Evolutionary conservation across 768 basidiomycete species (phyloP), one percentile per base, ranked within the genome.

Genomic region (Serpula lacrymans): DNA sequence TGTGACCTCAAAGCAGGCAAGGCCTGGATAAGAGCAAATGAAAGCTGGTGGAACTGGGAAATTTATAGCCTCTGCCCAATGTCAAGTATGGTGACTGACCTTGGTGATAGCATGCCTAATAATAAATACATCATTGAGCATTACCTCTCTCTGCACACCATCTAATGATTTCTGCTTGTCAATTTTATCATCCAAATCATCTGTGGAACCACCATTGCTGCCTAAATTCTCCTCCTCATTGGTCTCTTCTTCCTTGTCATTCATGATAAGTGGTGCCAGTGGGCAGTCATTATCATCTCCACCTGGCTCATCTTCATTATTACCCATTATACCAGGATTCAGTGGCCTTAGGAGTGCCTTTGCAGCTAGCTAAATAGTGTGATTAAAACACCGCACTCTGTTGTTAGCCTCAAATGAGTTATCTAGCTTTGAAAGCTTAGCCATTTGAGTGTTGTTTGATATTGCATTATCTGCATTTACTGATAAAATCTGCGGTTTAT

Each of bases 301-400:
- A 5, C 36, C 31, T 2, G 45, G 43, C 5, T 23, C 37, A 16
- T 33, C 39, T 9, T 34, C 5, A 10, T 20, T n/a, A n/a, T n/a
- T n/a, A n/a, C n/a, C n/a, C n/a, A n/a, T n/a, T 1, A 35, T 45
- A 21, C 13, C 35, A 0, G 39, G 41, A 12, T 39, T 26, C 30
- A 37, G 40, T 38, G 55, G 57, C 1, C 38, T 4, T 0, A 69
- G 22, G 0, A 68, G 18, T 1, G 45, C 50, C 35, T 66, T 63
- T 1, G 62, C 66, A 4, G 63, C 51, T 0, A 74, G 47, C 28
- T 63, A 65, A 12, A 69, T 26, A 4, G 69, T 50, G 34, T 72
- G 70, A 2, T 41, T 37, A 35, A 72, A 69, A 46, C 70, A 74
- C 0, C 59, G 42, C n/a, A n/a, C n/a, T n/a, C n/a, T n/a, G n/a